Conservation (phyloP, 1,139 yeast genomes). For the Geotrichum citri-aurantii region DNA sequence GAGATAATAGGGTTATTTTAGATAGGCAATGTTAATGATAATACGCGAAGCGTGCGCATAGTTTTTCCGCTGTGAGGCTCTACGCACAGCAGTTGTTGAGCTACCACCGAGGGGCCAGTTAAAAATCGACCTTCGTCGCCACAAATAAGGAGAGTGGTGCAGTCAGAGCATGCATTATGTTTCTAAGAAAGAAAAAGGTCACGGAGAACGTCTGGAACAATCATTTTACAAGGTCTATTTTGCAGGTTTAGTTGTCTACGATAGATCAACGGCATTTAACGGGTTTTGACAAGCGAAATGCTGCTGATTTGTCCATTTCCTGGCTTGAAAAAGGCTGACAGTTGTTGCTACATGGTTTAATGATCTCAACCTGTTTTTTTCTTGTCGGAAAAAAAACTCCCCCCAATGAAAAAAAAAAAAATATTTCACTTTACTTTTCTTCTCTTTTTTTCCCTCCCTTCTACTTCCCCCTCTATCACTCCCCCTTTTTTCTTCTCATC, state of each 20-base stretch:
- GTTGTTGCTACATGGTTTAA: neutral
- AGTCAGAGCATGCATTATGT: neutral
- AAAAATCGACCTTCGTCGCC: neutral
- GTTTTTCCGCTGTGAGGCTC: neutral
- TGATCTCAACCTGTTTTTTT: neutral
- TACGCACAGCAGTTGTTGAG: neutral
- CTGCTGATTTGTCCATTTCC: neutral
- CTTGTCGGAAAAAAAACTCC: neutral
- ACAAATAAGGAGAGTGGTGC: neutral
- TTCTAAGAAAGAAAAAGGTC: neutral
- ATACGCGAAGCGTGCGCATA: neutral
- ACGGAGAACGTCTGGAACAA: neutral
- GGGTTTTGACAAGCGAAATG: neutral
- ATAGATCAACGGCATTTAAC: neutral
- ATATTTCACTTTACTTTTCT: neutral
- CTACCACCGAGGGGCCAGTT: neutral
- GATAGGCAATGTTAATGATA: neutral
- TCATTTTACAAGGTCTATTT: neutral
- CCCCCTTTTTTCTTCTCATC: neutral
- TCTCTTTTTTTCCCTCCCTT: neutral
- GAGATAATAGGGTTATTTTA: neutral
- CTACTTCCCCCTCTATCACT: neutral
- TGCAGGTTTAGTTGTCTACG: neutral
- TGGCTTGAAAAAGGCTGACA: neutral
- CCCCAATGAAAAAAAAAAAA: neutral